A percentile compares a stretch with the other conserved stretches of the same genome.
Evolutionary conservation across 768 basidiomycete genomes (phyloP).

Genomic region (Russula sp.): DNA sequence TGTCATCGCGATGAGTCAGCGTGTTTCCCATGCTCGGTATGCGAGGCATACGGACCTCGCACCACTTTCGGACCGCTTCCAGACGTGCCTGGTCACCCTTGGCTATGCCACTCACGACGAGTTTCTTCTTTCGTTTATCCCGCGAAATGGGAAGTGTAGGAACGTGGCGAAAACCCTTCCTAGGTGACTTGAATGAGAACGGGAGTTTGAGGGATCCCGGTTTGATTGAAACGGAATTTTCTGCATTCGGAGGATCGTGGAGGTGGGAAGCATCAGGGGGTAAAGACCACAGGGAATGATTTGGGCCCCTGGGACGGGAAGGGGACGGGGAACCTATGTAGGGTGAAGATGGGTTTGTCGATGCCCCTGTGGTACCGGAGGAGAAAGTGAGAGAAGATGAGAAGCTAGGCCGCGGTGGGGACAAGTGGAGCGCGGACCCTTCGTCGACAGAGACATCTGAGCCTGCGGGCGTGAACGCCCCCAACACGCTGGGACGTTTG

Average conservation of each 20-base stretch:
- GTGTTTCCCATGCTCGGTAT: conserved; percentile 24
- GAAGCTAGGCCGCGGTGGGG: conserved; percentile 32
- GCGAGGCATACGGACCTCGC: conserved; percentile 51
- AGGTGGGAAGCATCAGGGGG: conserved; percentile 43
- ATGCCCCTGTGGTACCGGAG: conserved; percentile 29
- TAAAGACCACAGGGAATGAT: conserved; percentile 42
- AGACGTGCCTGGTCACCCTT: conserved; percentile 58
- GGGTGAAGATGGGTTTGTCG: conserved; percentile 26
- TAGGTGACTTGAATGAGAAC: conserved; percentile 34
- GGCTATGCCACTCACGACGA: conserved; percentile 68
- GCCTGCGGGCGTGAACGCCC: conserved; percentile 52
- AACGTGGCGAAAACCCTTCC: conserved; percentile 29
- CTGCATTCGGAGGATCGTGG: conserved; percentile 38
- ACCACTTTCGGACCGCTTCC: conserved; percentile 71
- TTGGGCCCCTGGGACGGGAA: conserved; percentile 37
- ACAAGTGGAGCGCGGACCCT: conserved; percentile 37
- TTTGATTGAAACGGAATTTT: conserved; percentile 31
- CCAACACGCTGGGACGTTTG: conserved; percentile 54
- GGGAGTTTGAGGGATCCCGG: conserved; percentile 38
- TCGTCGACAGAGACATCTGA: conserved; percentile 36
- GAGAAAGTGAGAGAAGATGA: conserved; percentile 31
- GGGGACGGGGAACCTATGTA: conserved; percentile 39
- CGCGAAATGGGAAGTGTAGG: conserved; percentile 37
- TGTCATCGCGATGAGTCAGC: conserved; percentile 22
- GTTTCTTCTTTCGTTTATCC: conserved; percentile 54